These are phyloP conservation scores for Cerioporus squamosus DNA, from an alignment of 1,284 basidiomycete species.

Conservation along the genomic window DNA sequence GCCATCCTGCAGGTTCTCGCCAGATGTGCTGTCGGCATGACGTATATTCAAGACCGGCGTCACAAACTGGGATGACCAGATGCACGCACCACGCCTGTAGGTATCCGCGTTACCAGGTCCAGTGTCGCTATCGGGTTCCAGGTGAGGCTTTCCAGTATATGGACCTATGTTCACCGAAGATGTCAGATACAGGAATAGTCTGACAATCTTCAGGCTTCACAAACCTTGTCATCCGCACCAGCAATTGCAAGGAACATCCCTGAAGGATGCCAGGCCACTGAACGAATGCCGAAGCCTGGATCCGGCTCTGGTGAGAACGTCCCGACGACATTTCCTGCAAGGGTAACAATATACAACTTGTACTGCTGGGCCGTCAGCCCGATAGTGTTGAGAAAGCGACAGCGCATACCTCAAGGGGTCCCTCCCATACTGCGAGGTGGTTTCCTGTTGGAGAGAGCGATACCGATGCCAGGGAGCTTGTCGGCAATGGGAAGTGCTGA, in stretches of 20 bases:
- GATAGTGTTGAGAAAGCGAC: background rate
- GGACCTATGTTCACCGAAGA: slow-evolving; percentile 50
- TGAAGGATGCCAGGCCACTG: slow-evolving; percentile 81
- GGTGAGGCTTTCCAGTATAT: slow-evolving; percentile 78
- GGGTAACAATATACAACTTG: slow-evolving; percentile 77
- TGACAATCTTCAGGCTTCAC: slow-evolving; percentile 9
- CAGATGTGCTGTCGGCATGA: slow-evolving; percentile 49
- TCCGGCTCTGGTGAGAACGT: slow-evolving; percentile 75
- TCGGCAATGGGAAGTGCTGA: slow-evolving; percentile 84
- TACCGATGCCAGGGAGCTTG: slow-evolving; percentile 75
- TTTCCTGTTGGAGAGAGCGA: slow-evolving; percentile 83
- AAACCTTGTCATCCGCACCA: slow-evolving; percentile 85
- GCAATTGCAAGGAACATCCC: slow-evolving; percentile 79
- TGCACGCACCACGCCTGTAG: slow-evolving; percentile 57
- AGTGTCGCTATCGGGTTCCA: slow-evolving; percentile 77
- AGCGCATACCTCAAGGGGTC: slow-evolving; percentile 68
- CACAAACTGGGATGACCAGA: background rate
- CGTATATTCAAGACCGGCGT: background rate
- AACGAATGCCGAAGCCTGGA: slow-evolving; percentile 79
- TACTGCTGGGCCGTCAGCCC: slow-evolving; percentile 56
- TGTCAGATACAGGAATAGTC: background rate
- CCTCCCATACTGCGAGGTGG: slow-evolving; percentile 84
- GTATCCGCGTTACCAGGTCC: slow-evolving; percentile 59
- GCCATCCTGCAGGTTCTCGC: slow-evolving; percentile 83
- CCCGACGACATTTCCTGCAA: slow-evolving; percentile 71